Base-by-base conservation (phyloP, 495 filamentous ascomycete genomes). In the Friedmanniomyces simplex region DNA sequence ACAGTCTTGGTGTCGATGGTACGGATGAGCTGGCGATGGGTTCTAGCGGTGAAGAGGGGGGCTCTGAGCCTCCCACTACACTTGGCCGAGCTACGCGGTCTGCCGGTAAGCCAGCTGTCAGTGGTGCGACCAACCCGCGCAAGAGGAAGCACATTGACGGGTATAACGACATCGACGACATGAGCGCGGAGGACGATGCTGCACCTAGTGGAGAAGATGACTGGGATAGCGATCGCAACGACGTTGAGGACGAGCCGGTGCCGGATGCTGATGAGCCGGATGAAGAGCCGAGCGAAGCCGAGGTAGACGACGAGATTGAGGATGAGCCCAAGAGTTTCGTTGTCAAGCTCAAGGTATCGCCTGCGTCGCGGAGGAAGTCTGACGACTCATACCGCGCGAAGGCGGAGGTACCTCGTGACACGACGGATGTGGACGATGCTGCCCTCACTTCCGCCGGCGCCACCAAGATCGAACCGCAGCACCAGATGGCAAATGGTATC, bases 171-270 rank as follows among this genome's bases (percentile, higher is more conserved):
- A 65, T 76, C 24, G 78, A 85, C 55, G 76, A 82, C 47, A 82
- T 82, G 71, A 85, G 85, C 41, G 77, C 82, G 54, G 85, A 83
- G 59, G 82, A 78, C 34, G 82, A 84, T 50, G 77, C 74, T 4
- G 67, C 69, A 16, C 75, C 75, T 2, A 80, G 73, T 55, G 81
- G 73, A 18, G 79, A 83, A 53, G 80, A 83, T 54, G 80, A 83
- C 47, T 85, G 80, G 80, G 69, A 80, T 62, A 84, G 81, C 25
- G 86, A 81, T n/a, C 83, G 85, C 39, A 84, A 89, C 56, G 83
- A 82, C 24, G 80, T 84, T 6, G 83, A 86, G n/a, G 67, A 67
- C 48, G 61, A 68, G 14, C 55, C 62, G 2, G 63, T 67, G 50
- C 64, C 68, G 20, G 69, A 66, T 28, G 60, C 62, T 0, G 62